These are phyloP conservation scores for Pelargonium cotyledonis DNA, from an alignment of 441 rosid genomes.

Conservation along the genomic window DNA sequence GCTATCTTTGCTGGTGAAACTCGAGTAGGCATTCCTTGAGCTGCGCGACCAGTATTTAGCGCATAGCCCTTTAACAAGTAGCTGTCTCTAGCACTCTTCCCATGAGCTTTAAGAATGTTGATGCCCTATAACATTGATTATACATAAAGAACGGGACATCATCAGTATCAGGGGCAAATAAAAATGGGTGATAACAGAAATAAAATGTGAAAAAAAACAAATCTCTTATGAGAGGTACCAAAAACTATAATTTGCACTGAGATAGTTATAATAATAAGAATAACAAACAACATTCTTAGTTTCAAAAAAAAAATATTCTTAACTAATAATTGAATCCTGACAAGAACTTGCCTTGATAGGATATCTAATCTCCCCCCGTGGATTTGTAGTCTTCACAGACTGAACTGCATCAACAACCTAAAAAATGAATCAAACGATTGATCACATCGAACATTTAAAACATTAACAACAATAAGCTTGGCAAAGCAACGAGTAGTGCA, in stretches of 20 bases:
- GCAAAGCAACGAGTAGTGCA: not conserved
- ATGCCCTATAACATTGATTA: slow-evolving; percentile 51
- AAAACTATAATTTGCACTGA: too few species aligned
- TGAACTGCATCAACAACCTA: slow-evolving; percentile 89
- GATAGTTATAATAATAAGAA: too few species aligned
- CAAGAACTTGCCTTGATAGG: slow-evolving; percentile 66
- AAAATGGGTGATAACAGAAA: not conserved
- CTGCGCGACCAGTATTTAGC: slow-evolving; percentile 87
- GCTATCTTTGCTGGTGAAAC: slow-evolving; percentile 91
- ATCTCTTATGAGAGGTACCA: too few species aligned
- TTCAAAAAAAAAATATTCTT: too few species aligned
- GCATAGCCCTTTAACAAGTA: slow-evolving; percentile 91
- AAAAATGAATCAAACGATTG: not conserved
- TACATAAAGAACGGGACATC: not conserved
- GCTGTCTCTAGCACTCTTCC: slow-evolving; percentile 88
- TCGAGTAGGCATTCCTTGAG: slow-evolving; percentile 93
- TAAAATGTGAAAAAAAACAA: too few species aligned
- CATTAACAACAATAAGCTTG: not conserved
- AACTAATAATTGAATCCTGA: too few species aligned
- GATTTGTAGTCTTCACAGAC: slow-evolving; percentile 81
- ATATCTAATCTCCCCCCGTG: slow-evolving; percentile 77
- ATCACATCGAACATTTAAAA: not conserved
- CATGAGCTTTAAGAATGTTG: slow-evolving; percentile 92
- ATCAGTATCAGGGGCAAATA: not conserved
- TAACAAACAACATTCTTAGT: too few species aligned